phyloP scores from a whole-genome alignment of 2,329 filamentous ascomycete genomes.

The Cladophialophora psammophila region DNA sequence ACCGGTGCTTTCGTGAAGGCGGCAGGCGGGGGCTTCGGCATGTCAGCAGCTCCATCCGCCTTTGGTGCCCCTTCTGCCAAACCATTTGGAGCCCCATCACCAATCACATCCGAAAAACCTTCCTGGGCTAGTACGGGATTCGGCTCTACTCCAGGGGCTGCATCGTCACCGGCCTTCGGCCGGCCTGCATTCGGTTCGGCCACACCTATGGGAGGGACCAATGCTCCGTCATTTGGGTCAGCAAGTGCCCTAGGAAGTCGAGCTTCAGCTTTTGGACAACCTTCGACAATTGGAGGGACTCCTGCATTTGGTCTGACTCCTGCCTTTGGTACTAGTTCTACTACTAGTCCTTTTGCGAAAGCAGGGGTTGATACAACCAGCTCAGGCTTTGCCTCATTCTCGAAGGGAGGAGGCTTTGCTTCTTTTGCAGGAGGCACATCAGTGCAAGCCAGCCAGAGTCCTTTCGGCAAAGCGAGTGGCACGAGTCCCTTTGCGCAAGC shows the following conservation, averaged over 20 bases:
- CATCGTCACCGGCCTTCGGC: conserved; percentile 32
- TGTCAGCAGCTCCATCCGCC: conserved; percentile 16
- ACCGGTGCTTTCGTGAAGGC: conserved; percentile 48
- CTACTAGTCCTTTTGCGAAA: conserved; percentile 35
- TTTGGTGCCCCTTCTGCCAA: conserved; percentile 39
- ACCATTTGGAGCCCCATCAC: conserved; percentile 41
- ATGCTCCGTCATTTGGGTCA: conserved; percentile 46
- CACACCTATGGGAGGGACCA: conserved; percentile 39
- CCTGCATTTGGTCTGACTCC: conserved; percentile 39
- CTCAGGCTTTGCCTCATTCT: conserved; percentile 44
- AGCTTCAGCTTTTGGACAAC: conserved; percentile 46
- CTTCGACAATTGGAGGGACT: conserved; percentile 27
- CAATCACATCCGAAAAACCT: conserved; percentile 41
- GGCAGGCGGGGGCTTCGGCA: conserved; percentile 38
- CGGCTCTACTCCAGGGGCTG: conserved; percentile 18
- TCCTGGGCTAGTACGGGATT: conserved; percentile 42
- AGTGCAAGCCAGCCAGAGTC: conserved; percentile 36
- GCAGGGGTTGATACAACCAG: conserved; percentile 20
- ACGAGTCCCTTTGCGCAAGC: conserved; percentile 43
- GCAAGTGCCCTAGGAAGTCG: conserved; percentile 45
- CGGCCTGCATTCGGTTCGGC: conserved; percentile 48
- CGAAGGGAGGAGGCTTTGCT: conserved; percentile 40
- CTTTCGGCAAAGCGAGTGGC: conserved; percentile 42
- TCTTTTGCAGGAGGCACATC: conserved; percentile 33
- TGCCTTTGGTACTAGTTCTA: conserved; percentile 21